Evolutionary conservation across 1,284 basidiomycete species (phyloP), one percentile per base, ranked within the genome.

Genomic region (Anthracocystis panici-leucophaei): DNA sequence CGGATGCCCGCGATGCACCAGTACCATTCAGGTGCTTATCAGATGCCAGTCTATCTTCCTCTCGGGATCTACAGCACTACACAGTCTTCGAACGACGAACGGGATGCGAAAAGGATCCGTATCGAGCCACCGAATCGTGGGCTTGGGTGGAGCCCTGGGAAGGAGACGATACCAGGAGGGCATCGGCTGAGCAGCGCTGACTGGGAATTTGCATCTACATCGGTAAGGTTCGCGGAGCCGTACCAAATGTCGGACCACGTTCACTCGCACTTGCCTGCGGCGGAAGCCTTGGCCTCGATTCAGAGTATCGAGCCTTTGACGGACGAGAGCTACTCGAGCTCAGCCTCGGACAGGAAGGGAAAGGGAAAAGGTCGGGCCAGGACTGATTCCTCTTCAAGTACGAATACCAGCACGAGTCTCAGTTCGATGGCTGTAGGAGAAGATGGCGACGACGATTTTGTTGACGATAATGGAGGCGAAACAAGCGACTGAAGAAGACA

Each of bases 201-300:
- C 4, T 38, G 35, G 35, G 10, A 12, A 12, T 38, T 12, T 42
- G 40, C 31, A 12, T 33, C 35, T 16, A 16, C 35, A 44, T 44
- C 42, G n/a, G 42, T 23, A 44, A 14, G 35, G 12, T 21, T 20
- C 20, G 49, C 7, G 33, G 29, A 38, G 49, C 2, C 14, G 33
- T 35, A 10, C 11, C 9, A 18, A 27, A 5, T 16, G 21, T 49
- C 46, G 21, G 11, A 27, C 16, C n/a, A n/a, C 20, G 11, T 16
- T 9, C 16, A 20, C 16, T 21, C 20, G 12, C 25, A 21, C 14
- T 11, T 44, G 12, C 46, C 56, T 0, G 68, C 55, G 11, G 51
- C 53, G 0, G 48, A 54, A n/a, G 63, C 68, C 2, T 41, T 65
- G 33, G 55, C 57, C 1, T 71, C 58, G 21, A 62, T 65, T 27